Evolutionary conservation across 2,329 filamentous ascomycete species (phyloP).

Genomic region (Calonectria multiphialidica): DNA sequence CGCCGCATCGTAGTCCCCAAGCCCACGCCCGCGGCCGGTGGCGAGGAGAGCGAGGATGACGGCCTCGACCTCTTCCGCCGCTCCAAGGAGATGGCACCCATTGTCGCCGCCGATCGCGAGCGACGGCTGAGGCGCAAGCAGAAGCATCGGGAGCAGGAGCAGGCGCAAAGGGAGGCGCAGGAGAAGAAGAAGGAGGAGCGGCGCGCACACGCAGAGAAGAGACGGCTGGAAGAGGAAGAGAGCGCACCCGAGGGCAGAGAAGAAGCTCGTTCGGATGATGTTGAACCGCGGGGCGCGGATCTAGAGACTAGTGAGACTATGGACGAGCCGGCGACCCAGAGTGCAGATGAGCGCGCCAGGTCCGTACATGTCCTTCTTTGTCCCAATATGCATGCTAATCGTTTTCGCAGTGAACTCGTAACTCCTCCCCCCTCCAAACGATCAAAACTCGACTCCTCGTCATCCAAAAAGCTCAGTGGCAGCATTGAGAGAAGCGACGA

Average conservation of each 20-base stretch:
- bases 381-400: constrained; percentile 27
- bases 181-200: constrained; percentile 28
- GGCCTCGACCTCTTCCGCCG: constrained; percentile 63
- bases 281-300: not conserved
- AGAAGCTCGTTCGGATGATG: not conserved
- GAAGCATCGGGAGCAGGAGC: constrained; percentile 39
- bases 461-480: constrained; percentile 30
- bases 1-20: constrained; percentile 48
- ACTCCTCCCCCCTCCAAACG: constrained; percentile 56
- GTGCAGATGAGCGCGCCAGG: constrained; percentile 34
- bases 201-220: constrained; percentile 35
- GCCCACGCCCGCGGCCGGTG: constrained; percentile 29
- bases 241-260: not conserved
- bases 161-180: constrained; percentile 34
- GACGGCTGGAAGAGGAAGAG: constrained; percentile 33
- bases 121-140: constrained; percentile 43
- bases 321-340: constrained; percentile 29
- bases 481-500: constrained; percentile 28
- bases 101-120: constrained; percentile 56
- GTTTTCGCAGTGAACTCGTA: constrained; percentile 45
- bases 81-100: constrained; percentile 62
- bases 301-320: not conserved
- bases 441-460: constrained; percentile 42
- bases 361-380: constrained; percentile 23
- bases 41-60: constrained; percentile 45